These are phyloP conservation scores for Clarireedia hainanense DNA, from an alignment of 2,329 filamentous ascomycete species.

Conservation along the genomic window DNA sequence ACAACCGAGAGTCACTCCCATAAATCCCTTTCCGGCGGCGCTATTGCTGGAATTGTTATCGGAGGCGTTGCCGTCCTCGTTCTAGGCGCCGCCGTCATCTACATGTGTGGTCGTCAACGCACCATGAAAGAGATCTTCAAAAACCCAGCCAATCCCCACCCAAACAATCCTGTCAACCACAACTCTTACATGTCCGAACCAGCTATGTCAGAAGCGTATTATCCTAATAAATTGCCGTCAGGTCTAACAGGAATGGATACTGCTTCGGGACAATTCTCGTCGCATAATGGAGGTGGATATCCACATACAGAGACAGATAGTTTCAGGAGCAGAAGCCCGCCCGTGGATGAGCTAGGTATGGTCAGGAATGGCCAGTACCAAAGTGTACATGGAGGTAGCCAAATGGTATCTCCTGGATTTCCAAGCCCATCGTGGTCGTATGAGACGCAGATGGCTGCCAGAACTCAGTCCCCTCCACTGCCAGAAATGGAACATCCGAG, in stretches of 20 bases:
- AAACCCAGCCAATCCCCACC: not conserved
- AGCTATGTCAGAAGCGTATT: conserved; percentile 17
- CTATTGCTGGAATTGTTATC: conserved; percentile 53
- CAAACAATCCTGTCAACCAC: conserved; percentile 3
- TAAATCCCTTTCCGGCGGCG: conserved; percentile 35
- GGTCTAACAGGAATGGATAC: not conserved
- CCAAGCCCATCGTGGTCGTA: conserved; percentile 1
- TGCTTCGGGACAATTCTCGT: conserved; percentile 2
- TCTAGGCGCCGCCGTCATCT: conserved; percentile 38
- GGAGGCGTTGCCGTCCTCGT: conserved; percentile 35
- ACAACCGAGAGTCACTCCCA: conserved; percentile 1
- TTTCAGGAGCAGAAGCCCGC: conserved; percentile 7
- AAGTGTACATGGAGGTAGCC: conserved; percentile 3
- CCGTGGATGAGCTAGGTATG: conserved; percentile 4
- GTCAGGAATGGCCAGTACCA: conserved; percentile 8
- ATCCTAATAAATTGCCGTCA: conserved; percentile 15
- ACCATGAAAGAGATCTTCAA: conserved; percentile 11
- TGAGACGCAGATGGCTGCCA: not conserved
- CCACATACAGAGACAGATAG: conserved; percentile 3
- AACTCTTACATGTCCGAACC: conserved; percentile 19
- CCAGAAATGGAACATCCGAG: conserved; percentile 5
- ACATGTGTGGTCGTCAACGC: conserved; percentile 34
- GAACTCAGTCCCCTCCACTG: not conserved
- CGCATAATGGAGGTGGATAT: not conserved
- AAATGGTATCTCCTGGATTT: conserved; percentile 2